phyloP scores from a whole-genome alignment of 2,329 filamentous ascomycete genomes.

The Cladosporium sp. region DNA sequence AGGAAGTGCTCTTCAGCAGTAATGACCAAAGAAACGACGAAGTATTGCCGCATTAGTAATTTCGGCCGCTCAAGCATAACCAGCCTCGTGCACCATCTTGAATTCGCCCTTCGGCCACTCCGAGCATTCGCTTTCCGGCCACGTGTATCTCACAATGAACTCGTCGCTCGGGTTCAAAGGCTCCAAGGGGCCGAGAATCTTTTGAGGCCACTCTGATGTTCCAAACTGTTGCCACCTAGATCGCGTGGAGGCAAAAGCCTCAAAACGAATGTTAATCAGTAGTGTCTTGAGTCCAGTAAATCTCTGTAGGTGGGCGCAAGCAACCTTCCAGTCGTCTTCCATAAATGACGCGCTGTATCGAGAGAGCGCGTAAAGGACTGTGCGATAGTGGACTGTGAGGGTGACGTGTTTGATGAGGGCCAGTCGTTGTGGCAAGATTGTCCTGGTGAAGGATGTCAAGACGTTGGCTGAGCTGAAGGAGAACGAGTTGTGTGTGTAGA shows the following conservation, averaged over 20 bases:
- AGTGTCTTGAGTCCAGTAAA: constrained; percentile 6
- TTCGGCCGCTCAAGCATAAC: background rate
- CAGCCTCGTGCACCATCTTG: background rate
- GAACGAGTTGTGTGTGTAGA: background rate
- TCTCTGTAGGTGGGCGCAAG: background rate
- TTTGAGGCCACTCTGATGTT: background rate
- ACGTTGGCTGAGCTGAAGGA: background rate
- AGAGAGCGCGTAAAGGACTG: background rate
- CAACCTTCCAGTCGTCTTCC: background rate
- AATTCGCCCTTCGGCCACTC: background rate
- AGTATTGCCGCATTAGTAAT: background rate
- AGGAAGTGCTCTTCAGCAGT: background rate
- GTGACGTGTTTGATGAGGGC: background rate
- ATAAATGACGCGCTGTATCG: background rate
- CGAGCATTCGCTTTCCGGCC: background rate
- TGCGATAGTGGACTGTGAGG: background rate
- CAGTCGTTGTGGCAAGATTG: background rate
- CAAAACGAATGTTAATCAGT: background rate
- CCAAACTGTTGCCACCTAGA: background rate
- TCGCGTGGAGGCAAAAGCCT: background rate
- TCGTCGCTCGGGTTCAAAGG: background rate
- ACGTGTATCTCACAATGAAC: background rate
- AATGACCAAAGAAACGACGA: background rate
- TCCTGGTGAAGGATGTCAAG: background rate
- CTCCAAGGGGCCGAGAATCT: background rate